Evolutionary conservation across 345 rosid species (phyloP), one percentile per base, ranked within the genome.

Genomic region (Lumnitzera racemosa): DNA sequence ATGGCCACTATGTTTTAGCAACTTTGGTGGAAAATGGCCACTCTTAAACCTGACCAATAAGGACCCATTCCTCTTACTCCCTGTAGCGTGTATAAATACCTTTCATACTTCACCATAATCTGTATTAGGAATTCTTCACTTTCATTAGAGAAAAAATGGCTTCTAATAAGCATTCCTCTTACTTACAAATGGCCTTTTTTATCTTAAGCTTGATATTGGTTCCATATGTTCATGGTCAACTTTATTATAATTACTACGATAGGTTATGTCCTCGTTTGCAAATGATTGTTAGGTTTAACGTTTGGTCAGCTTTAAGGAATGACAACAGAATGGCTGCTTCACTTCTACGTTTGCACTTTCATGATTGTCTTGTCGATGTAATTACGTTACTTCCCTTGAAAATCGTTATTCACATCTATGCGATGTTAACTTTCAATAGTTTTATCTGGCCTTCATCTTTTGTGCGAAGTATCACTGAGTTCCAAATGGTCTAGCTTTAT

Each of bases 311-410:
- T 71, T 64, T 78, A 47, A 67, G 36, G 71, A 80, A 75, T 51
- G 98, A 91, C 27, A 53, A 76, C 50, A 77, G 98, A 72, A 81
- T 91, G 11, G 88, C 88, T 51, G 98, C 98, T 0, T 91, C 96
- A 47, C 90, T 91, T 63, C 98, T 91, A 14, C 85, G 96, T 3
- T 61, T 91, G 65, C 95, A 88, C 70, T 88, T 88, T 29, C 98
- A 88, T 53, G 95, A 91, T 50, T 91, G 98, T 59, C 81, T 91
- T 27, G 90, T 91, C 27, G 84, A 88, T 66, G 98, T 88, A 82
- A 74, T 7, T 1, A 36, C 43, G 36, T 36, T 9, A 36, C 9
- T 0, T 9, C 43, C 43, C 43, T 36, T 36, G 43, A 9, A 20
- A 20, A 36, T 36, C 43, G 43, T 36, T 36, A 9, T 36, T 1